Conservation (phyloP, 78 protist genomes). For the Speleostelium caveatum region DNA sequence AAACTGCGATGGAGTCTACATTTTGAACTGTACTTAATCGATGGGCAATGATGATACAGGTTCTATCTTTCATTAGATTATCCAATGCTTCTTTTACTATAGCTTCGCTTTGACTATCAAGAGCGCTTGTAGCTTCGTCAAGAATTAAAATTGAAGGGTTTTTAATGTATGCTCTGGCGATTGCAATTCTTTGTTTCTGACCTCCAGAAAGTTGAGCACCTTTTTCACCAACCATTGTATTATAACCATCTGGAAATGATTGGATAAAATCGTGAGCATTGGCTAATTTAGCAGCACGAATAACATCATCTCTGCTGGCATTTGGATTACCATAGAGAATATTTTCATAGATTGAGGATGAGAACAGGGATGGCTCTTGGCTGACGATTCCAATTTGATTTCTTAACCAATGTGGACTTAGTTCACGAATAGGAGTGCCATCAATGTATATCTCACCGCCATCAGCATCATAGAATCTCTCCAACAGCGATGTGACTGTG, state of each 20-base stretch:
- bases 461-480: slow-evolving; percentile 88
- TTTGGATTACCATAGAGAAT: slow-evolving; percentile 86
- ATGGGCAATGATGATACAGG: slow-evolving; percentile 94
- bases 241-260: slow-evolving; percentile 90
- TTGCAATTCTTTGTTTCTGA: slow-evolving; percentile 95
- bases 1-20: slow-evolving; percentile 86
- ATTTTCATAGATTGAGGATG: slow-evolving; percentile 89
- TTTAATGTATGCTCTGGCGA: slow-evolving; percentile 92
- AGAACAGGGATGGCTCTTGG: slow-evolving; percentile 93
- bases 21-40: slow-evolving; percentile 90
- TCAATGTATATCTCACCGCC: slow-evolving; percentile 88
- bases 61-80: slow-evolving; percentile 67
- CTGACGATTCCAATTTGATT: slow-evolving; percentile 78
- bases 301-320: slow-evolving; percentile 46
- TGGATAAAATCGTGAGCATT: slow-evolving; percentile 96
- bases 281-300: slow-evolving; percentile 91
- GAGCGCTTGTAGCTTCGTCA: slow-evolving; percentile 96
- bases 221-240: slow-evolving; percentile 93
- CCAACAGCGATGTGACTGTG: slow-evolving; percentile 80
- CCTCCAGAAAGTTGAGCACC: slow-evolving; percentile 93
- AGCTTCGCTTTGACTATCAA: slow-evolving; percentile 93
- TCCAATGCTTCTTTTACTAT: slow-evolving; percentile 83
- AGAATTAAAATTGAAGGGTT: slow-evolving; percentile 78
- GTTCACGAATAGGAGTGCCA: slow-evolving; percentile 73
- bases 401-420: slow-evolving; percentile 78